Evolutionary conservation across 2,329 filamentous ascomycete genomes (phyloP).

Genomic region (Stenocarpella maydis): DNA sequence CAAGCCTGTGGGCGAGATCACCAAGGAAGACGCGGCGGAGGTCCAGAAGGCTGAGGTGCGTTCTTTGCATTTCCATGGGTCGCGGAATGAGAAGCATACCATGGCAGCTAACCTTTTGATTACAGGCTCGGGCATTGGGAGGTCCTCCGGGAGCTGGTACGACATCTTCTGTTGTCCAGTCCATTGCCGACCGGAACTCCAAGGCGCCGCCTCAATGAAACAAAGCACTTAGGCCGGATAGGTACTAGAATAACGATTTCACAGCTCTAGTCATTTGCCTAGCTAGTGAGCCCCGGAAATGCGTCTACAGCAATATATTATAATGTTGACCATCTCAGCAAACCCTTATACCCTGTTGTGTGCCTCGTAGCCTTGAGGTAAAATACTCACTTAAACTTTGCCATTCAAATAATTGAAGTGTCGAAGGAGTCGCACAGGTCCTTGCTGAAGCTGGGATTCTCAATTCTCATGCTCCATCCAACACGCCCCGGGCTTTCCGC

Average conservation of each 20-base stretch:
- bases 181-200: background rate
- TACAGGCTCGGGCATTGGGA: background rate
- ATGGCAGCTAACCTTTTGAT: background rate
- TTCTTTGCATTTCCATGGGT: background rate
- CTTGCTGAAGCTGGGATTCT: background rate
- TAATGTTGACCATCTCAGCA: background rate
- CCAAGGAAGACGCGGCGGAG: slow-evolving; percentile 37
- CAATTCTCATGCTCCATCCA: background rate
- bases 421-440: background rate
- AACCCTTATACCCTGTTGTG: background rate
- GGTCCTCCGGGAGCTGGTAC: background rate
- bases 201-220: background rate
- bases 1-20: slow-evolving; percentile 42
- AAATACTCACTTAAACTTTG: background rate
- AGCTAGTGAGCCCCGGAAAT: background rate
- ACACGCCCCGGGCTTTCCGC: background rate
- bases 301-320: background rate
- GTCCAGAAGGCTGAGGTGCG: slow-evolving; percentile 7
- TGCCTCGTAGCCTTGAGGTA: background rate
- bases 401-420: background rate
- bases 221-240: background rate
- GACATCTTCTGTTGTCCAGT: background rate
- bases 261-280: background rate
- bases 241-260: background rate
- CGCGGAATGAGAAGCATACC: background rate